phyloP scores from a whole-genome alignment of 345 rosid species.

The Kernera saxatilis region DNA sequence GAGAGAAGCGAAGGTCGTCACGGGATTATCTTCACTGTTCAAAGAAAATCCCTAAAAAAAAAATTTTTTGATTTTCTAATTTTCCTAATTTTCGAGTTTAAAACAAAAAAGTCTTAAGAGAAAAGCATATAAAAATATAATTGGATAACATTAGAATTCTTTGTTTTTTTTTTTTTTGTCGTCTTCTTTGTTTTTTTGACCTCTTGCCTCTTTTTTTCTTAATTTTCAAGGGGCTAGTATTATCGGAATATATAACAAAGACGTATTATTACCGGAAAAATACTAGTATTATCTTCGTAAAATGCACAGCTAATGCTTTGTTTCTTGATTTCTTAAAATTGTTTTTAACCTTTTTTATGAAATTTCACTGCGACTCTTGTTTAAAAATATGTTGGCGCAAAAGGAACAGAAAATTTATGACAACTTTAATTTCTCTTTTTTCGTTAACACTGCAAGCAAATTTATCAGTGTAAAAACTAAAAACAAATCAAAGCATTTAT shows the following conservation, averaged over 20 bases:
- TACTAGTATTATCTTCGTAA: not conserved
- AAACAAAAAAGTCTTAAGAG: not conserved
- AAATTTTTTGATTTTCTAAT: constrained; percentile 30
- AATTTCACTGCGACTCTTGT: not conserved
- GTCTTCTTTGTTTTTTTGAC: not conserved
- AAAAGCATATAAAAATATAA: not conserved
- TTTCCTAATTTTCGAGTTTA: not conserved
- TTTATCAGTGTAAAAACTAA: not conserved
- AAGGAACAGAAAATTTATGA: constrained; percentile 19
- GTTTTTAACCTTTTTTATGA: not conserved
- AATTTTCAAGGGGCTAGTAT: not conserved
- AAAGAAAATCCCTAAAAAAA: constrained; percentile 52
- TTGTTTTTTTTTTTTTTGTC: too few species aligned
- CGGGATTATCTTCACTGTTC: constrained; percentile 80
- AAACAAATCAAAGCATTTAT: not conserved
- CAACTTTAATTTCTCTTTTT: not conserved
- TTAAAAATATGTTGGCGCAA: constrained; percentile 20
- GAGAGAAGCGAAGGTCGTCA: constrained; percentile 47
- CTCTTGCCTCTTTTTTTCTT: not conserved
- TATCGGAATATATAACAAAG: too few species aligned
- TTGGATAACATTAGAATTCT: not conserved
- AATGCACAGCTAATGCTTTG: not conserved
- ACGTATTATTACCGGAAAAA: too few species aligned
- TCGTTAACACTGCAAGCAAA: not conserved
- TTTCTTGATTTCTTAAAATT: not conserved